phyloP scores from a whole-genome alignment of 2,329 filamentous ascomycete genomes.

The Venturia nashicola region DNA sequence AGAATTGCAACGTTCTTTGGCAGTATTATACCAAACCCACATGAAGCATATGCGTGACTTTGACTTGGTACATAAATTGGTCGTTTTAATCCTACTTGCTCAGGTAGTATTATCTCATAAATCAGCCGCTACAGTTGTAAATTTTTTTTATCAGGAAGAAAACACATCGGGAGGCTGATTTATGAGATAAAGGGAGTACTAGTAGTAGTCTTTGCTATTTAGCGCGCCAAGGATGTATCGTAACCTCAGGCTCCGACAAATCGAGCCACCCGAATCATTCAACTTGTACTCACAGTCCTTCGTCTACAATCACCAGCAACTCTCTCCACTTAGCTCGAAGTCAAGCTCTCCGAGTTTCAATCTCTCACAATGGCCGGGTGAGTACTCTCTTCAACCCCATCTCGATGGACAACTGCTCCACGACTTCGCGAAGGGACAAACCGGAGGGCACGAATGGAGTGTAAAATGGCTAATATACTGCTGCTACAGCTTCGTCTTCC shows the following conservation, averaged over 20 bases:
- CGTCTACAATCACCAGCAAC: background rate
- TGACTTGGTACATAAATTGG: no score
- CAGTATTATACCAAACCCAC: background rate
- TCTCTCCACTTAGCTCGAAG: background rate
- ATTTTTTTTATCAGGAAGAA: no score
- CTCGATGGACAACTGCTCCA: conserved; percentile 18
- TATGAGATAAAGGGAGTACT: no score
- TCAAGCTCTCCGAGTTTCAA: background rate
- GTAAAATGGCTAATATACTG: conserved; percentile 1
- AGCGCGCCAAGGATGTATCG: background rate
- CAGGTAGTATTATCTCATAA: no score
- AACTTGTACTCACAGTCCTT: background rate
- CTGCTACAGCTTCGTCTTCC: conserved; percentile 46
- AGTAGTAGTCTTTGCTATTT: background rate
- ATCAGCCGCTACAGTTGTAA: no score
- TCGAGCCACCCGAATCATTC: background rate
- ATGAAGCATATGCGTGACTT: background rate
- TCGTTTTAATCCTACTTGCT: no score
- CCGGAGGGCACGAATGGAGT: background rate
- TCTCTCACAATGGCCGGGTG: conserved; percentile 1
- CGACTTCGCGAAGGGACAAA: background rate
- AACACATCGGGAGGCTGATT: no score
- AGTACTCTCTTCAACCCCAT: conserved; percentile 11
- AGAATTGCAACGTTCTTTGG: background rate
- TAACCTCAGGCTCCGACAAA: background rate